These are phyloP conservation scores for Onygenales sp. DNA, from an alignment of 2,329 filamentous ascomycete genomes.

Conservation along the genomic window DNA sequence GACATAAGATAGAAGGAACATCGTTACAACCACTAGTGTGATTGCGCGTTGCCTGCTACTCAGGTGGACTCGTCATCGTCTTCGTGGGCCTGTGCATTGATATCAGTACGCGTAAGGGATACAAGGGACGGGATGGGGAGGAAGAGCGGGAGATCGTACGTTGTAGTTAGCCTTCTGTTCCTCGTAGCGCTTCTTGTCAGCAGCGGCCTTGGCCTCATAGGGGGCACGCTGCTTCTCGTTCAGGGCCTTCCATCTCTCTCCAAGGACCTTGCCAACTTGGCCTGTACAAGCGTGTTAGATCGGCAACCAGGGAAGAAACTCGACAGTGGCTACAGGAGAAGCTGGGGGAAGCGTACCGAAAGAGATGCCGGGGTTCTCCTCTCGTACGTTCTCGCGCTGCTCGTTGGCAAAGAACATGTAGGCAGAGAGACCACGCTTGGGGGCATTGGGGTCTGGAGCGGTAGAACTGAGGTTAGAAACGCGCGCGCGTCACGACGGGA, in stretches of 20 bases:
- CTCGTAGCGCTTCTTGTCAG: constrained; percentile 98
- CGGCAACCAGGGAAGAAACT: neutral
- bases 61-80: constrained; percentile 14
- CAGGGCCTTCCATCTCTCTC: constrained; percentile 97
- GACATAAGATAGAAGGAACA: constrained; percentile 3
- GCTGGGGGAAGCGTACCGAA: constrained; percentile 58
- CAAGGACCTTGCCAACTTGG: constrained; percentile 95
- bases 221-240: constrained; percentile 85
- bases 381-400: constrained; percentile 94
- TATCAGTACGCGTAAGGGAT: constrained; percentile 4
- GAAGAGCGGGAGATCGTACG: constrained; percentile 44
- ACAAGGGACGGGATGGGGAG: constrained; percentile 7
- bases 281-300: constrained; percentile 38
- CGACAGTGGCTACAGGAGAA: neutral
- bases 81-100: constrained; percentile 8
- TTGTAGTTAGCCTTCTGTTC: constrained; percentile 94
- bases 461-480: neutral
- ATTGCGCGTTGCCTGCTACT: neutral
- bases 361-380: constrained; percentile 94
- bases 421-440: constrained; percentile 97
- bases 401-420: constrained; percentile 99
- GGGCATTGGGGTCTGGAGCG: constrained; percentile 77
- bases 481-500: neutral
- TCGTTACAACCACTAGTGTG: neutral
- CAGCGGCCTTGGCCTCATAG: constrained; percentile 92